Evolutionary conservation across 192 early-diverging fungal species (phyloP), one percentile per base, ranked within the genome.

Genomic region (Coemansia sp.): DNA sequence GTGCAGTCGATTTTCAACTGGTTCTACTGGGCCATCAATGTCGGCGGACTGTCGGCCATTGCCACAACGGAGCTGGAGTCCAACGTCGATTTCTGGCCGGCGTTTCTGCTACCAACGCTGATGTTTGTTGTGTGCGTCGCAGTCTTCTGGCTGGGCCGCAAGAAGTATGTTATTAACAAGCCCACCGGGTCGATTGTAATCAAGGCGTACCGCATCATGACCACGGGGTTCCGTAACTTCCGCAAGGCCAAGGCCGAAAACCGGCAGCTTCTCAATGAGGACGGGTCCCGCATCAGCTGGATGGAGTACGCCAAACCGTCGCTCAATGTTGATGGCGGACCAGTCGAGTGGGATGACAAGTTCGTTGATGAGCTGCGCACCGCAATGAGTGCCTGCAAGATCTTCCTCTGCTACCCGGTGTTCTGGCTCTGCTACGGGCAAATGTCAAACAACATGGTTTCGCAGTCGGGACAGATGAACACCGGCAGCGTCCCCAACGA

Each of bases 1-100:
- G 72, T 90, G 41, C 90, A 94, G 81, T 86, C 84, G 16, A 89
- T 94, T 51, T 95, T 93, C 77, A 90, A 89, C 76, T 90, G 87
- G 88, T 95, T 95, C 77, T 95, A 95, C 79, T 87, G 85, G 86
- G 67, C 86, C 38, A 86, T 89, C 67, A 89, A 89, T 70, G 81
- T 89, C 64, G 87, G 87, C 50, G 79, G 77, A 49, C 77, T 89
- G 76, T 75, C 85, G 19, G 84, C 85, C 46, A 86, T 87, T 69
- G 85, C 84, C 37, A 87, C 87, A 16, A 85, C 86, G 1, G 84
- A 83, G 61, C 67, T 87, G n/a, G 87, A 87, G 68, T 68, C 70
- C 25, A 72, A 81, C 12, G 82, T 86, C 25, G 84, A 78, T 37
- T 89, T 86, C 74, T 86, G 86, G 74, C 69, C 85, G 0, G 87